phyloP scores from a whole-genome alignment of 2,329 filamentous ascomycete genomes.

The Colletotrichum sublineola region DNA sequence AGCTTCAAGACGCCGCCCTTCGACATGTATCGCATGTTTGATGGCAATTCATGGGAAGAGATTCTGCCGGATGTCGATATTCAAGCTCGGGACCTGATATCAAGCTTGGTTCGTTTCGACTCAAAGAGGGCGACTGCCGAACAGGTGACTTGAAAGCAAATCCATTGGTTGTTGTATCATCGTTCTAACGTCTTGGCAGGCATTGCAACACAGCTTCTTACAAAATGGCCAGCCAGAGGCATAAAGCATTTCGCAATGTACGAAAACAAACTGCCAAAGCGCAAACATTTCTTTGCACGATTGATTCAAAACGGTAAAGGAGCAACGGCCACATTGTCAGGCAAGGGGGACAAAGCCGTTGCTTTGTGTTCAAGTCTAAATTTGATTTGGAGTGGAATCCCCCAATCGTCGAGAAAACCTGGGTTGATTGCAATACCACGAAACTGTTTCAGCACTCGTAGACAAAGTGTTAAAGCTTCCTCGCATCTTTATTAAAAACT shows the following conservation, averaged over 20 bases:
- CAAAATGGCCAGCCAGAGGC: not conserved
- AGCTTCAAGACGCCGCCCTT: conserved; percentile 82
- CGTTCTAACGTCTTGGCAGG: conserved; percentile 27
- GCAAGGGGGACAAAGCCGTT: not conserved
- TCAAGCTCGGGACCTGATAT: conserved; percentile 74
- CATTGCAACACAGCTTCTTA: conserved; percentile 34
- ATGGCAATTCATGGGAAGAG: conserved; percentile 74
- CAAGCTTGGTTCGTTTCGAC: conserved; percentile 79
- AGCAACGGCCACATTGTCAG: not conserved
- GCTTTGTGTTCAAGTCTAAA: conserved; percentile 1
- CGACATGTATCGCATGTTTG: conserved; percentile 87
- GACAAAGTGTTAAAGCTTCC: not conserved
- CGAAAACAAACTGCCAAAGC: not conserved
- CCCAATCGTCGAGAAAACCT: not conserved
- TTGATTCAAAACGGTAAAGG: not conserved
- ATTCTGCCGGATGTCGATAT: conserved; percentile 74
- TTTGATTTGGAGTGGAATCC: not conserved
- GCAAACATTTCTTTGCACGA: not conserved
- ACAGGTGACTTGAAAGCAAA: conserved; percentile 48
- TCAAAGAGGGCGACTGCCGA: conserved; percentile 76
- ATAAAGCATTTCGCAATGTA: not conserved
- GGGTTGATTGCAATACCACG: not conserved
- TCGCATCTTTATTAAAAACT: conserved; percentile 13
- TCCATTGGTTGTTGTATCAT: not conserved
- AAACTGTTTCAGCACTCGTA: not conserved